Conservation (phyloP, 768 basidiomycete genomes). For the Tubosaeta brunneosetosa region DNA sequence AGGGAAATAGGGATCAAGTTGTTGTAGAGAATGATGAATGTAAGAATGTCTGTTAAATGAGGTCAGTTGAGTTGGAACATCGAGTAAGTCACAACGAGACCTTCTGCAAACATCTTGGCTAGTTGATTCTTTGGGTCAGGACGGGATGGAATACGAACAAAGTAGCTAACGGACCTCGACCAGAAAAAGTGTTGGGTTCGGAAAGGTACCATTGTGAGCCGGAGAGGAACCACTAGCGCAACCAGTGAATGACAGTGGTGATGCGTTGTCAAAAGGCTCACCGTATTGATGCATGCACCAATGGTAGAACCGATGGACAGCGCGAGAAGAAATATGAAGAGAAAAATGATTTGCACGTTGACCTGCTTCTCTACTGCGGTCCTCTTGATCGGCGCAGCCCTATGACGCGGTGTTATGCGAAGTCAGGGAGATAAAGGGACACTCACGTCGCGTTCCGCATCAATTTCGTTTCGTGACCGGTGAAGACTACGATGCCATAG, state of each 20-base stretch:
- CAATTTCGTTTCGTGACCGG: constrained; percentile 96
- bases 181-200: constrained; percentile 53
- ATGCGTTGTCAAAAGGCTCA: constrained; percentile 28
- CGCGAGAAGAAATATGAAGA: constrained; percentile 83
- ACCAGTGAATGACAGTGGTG: neutral
- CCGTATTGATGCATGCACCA: constrained; percentile 83
- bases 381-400: constrained; percentile 93
- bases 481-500: constrained; percentile 90
- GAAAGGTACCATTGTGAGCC: constrained; percentile 87
- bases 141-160: neutral
- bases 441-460: constrained; percentile 97
- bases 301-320: constrained; percentile 89
- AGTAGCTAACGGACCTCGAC: constrained; percentile 49
- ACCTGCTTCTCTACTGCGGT: constrained; percentile 96
- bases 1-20: constrained; percentile 98
- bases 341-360: constrained; percentile 92
- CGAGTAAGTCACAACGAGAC: constrained; percentile 32
- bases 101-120: constrained; percentile 83
- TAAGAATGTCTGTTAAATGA: constrained; percentile 72
- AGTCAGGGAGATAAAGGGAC: neutral
- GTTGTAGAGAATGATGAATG: constrained; percentile 98
- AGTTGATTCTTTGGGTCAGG: constrained; percentile 4
- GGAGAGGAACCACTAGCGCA: constrained; percentile 75
- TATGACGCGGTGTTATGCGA: constrained; percentile 23
- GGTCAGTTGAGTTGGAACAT: constrained; percentile 2